Evolutionary conservation across 495 filamentous ascomycete genomes (phyloP), one percentile per base, ranked within the genome.

Genomic region (Penicillium paradoxum): DNA sequence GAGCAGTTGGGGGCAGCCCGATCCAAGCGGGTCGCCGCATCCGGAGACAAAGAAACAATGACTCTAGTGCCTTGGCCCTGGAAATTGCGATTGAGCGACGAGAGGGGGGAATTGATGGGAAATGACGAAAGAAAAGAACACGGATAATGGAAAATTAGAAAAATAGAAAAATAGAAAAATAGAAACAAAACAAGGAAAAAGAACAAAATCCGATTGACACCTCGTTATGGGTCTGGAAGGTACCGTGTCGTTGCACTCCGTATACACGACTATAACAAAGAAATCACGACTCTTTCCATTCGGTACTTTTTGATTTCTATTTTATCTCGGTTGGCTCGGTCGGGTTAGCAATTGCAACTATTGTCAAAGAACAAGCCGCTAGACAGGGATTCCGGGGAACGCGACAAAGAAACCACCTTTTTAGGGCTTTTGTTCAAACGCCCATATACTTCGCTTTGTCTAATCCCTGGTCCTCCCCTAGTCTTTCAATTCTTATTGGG

Each of bases 11-110:
- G 17, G 29, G 30, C 29, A 3, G 40, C 54, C 62, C 68, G 47
- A 50, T 34, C 38, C 3, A 40, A 50, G 64, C 68, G 48, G 52
- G 39, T 67, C 64, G 64, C 69, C 71, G 71, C 70, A 69, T 69
- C 59, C 71, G 68, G 71, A 63, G 59, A 69, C 69, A 71, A 73
- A 71, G 67, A 65, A 65, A 65, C 65, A 67, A 67, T 67, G 57
- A 62, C 38, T 62, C 48, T 55, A 49, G 53, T 29, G 32, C 43
- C 49, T 47, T 34, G 45, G 42, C 48, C 21, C 19, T 24, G n/a
- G 7, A 44, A 27, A 43, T 27, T 27, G n/a, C n/a, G n/a, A n/a
- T n/a, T n/a, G n/a, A n/a, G n/a, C n/a, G n/a, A n/a, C n/a, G n/a
- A n/a, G n/a, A n/a, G n/a, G n/a, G n/a, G n/a, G n/a, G n/a, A n/a